phyloP scores from a whole-genome alignment of 1,284 basidiomycete genomes.

The Schizophyllum commune region DNA sequence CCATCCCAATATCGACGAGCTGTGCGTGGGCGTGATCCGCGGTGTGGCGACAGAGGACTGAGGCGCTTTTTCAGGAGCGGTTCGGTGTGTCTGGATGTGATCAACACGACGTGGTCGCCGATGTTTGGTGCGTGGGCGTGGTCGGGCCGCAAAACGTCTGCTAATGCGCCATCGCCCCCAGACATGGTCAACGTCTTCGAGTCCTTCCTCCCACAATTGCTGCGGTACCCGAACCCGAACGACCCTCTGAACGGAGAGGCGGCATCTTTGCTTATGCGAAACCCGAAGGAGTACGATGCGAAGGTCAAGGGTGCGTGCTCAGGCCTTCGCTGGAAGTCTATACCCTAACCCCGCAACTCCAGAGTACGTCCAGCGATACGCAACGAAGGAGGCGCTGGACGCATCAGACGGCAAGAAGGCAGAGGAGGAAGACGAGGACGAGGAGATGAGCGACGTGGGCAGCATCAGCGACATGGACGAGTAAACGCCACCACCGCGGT shows the following conservation, averaged over 20 bases:
- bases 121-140: slow-evolving; percentile 77
- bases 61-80: slow-evolving; percentile 57
- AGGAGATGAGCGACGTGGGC: slow-evolving; percentile 89
- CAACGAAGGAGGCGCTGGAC: slow-evolving; percentile 75
- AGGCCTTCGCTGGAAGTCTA: background rate
- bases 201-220: slow-evolving; percentile 92
- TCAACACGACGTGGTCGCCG: slow-evolving; percentile 99
- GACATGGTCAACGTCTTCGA: slow-evolving; percentile 99
- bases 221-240: slow-evolving; percentile 96
- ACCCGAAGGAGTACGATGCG: slow-evolving; percentile 89
- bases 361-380: slow-evolving; percentile 85
- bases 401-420: slow-evolving; percentile 51
- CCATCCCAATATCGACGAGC: slow-evolving; percentile 96
- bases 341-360: background rate
- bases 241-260: slow-evolving; percentile 98
- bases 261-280: slow-evolving; percentile 92
- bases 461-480: slow-evolving; percentile 68
- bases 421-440: slow-evolving; percentile 70
- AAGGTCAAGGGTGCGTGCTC: slow-evolving; percentile 75
- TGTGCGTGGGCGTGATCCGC: slow-evolving; percentile 43
- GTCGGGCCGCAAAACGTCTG: background rate
- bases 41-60: background rate
- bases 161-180: slow-evolving; percentile 21
- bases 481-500: slow-evolving; percentile 25
- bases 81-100: slow-evolving; percentile 93